Evolutionary conservation across 371 early-diverging fungal species (phyloP).

Genomic region (Syncephalastrum monosporum): DNA sequence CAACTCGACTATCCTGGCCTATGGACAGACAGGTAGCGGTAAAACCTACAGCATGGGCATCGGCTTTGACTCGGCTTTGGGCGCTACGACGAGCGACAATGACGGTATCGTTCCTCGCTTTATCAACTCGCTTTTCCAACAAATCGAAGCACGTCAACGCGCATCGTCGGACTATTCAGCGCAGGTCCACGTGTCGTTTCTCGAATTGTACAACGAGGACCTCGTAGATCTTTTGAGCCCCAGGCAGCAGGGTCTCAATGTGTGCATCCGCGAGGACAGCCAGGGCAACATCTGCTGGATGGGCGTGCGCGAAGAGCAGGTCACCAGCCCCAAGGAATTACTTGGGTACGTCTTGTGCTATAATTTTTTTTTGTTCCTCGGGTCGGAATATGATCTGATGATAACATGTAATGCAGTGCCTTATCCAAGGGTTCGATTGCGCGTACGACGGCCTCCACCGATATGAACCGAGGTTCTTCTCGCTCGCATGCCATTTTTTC

Average conservation of each 20-base stretch:
- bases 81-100: constrained; percentile 9
- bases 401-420: neutral
- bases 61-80: constrained; percentile 33
- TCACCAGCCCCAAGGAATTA: constrained; percentile 72
- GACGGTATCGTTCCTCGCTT: constrained; percentile 89
- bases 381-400: neutral
- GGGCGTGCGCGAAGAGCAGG: constrained; percentile 81
- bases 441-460: constrained; percentile 93
- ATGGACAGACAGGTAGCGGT: constrained; percentile 55
- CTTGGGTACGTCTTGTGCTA: constrained; percentile 45
- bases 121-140: constrained; percentile 63
- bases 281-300: constrained; percentile 88
- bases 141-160: constrained; percentile 53
- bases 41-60: constrained; percentile 58
- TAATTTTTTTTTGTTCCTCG: neutral
- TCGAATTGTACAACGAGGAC: constrained; percentile 98
- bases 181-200: constrained; percentile 60
- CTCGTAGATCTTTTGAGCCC: constrained; percentile 77
- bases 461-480: constrained; percentile 95
- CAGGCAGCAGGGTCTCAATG: constrained; percentile 18
- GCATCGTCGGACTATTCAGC: constrained; percentile 78
- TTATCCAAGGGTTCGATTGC: constrained; percentile 67
- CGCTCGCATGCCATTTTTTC: constrained; percentile 98
- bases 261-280: constrained; percentile 85
- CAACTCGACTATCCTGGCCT: constrained; percentile 89